Base-by-base conservation (phyloP, 1,284 basidiomycete genomes). In the Cryptococcus neoformans region DNA sequence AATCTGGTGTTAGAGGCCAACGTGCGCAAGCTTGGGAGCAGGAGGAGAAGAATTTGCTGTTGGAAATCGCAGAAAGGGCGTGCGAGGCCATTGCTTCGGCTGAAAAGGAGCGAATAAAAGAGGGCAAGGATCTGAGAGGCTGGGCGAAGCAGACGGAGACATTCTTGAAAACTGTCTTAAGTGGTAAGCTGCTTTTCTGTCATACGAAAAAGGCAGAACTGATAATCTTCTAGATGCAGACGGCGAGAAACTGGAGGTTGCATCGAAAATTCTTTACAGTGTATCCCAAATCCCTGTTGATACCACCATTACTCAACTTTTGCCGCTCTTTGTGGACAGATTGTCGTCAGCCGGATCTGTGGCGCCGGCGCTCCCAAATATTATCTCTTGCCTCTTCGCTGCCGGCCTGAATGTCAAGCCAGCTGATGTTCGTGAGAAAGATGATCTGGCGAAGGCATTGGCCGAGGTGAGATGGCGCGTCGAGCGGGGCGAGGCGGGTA, bases 401-500 rank as follows among this genome's bases (percentile, higher is more conserved):
- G 48, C 56, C 6, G 65, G 62, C 4, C 39, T 66, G 44, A 57
- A 42, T n/a, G n/a, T 62, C 3, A 12, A n/a, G 17, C 44, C 47
- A 6, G 35, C 36, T n/a, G 39, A 49, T 10, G 10, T 53, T 16
- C 36, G 21, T 10, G 5, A 35, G 6, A 44, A 56, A 6, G 14
- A 44, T 6, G 48, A 49, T 5, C 35, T 62, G 6, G 48, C 28
- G 17, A 41, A 34, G 4, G 60, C 57, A 3, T 12, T 44, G 40
- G 38, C 35, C 10, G 58, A 64, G 44, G 53, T 68, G n/a, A 56
- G 61, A 3, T 60, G 59, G 56, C 62, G 57, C 41, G 60, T 49
- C 3, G 54, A 55, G 44, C 39, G 48, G n/a, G 57, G 58, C 4
- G 51, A 62, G 51, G 55, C 48, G 1, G 59, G 59, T 3, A 6